Percentiles rank a stretch among this genome's conserved stretches.
Conservation (phyloP, 176 grass and related monocot species). For the Calamus simplicifolius region DNA sequence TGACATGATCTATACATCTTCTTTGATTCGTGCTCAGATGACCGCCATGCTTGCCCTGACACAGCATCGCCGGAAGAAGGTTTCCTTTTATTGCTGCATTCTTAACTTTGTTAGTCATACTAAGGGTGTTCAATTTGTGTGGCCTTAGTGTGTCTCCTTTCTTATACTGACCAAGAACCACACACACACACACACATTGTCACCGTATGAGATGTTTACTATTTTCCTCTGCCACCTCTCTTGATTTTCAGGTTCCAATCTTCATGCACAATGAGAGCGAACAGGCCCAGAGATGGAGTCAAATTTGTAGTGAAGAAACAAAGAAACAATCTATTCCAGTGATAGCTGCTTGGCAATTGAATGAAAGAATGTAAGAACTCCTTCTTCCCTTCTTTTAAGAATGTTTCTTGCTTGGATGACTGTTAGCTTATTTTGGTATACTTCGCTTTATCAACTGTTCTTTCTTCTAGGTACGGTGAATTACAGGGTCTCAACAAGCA, state of each 20-base stretch:
- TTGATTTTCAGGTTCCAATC: slow-evolving; percentile 38
- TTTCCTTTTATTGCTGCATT: slow-evolving; percentile 9
- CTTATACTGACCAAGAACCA: too few relatives aligned
- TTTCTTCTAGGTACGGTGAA: slow-evolving; percentile 70
- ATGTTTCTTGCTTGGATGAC: too few relatives aligned
- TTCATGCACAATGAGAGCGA: slow-evolving; percentile 1
- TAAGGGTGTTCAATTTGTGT: too few relatives aligned
- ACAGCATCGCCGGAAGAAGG: slow-evolving; percentile 79
- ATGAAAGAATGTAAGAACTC: slow-evolving; percentile 37
- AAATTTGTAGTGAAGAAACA: slow-evolving; percentile 83
- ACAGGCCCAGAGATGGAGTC: slow-evolving; percentile 66
- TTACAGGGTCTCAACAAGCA: slow-evolving; percentile 98
- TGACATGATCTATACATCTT: slow-evolving; percentile 86
- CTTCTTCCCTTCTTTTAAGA: too few relatives aligned
- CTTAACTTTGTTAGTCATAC: slow-evolving; percentile 22
- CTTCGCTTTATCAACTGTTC: not conserved
- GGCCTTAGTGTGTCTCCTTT: too few relatives aligned
- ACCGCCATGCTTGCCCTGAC: slow-evolving; percentile 99
- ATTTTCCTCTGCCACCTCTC: too few relatives aligned
- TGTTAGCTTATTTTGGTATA: too few relatives aligned
- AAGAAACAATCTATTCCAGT: slow-evolving; percentile 81
- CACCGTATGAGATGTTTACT: too few relatives aligned
- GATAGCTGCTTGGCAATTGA: slow-evolving; percentile 88
- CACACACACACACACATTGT: too few relatives aligned
- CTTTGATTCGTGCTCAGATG: slow-evolving; percentile 89